Conservation (phyloP, 2,329 filamentous ascomycete genomes). For the Periconia sp. region DNA sequence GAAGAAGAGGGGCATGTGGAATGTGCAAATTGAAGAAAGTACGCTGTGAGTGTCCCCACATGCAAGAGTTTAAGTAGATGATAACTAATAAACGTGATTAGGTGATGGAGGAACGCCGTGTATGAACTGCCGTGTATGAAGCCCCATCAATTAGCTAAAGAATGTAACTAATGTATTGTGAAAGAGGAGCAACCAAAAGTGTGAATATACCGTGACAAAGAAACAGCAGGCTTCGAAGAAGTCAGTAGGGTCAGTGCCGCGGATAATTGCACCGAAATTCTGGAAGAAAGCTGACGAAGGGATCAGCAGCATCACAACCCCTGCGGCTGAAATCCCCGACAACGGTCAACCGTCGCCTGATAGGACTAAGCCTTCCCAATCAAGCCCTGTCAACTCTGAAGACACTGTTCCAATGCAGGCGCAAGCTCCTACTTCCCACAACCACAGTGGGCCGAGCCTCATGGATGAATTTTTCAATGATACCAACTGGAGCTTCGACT, state of each 20-base stretch:
- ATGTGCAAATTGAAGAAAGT: neutral
- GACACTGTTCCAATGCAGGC: neutral
- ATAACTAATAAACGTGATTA: neutral
- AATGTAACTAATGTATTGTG: neutral
- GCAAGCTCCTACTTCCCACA: neutral
- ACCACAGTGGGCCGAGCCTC: neutral
- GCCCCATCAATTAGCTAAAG: neutral
- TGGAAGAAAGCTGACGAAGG: neutral
- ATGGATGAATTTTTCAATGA: neutral
- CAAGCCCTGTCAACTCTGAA: neutral
- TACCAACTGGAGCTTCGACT: neutral
- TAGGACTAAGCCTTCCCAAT: neutral
- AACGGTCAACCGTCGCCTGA: neutral
- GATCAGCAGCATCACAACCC: neutral
- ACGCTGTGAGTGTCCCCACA: neutral
- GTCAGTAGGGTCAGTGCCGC: neutral
- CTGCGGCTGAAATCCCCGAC: neutral
- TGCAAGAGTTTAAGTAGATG: neutral
- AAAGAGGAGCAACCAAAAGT: neutral
- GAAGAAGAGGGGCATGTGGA: neutral
- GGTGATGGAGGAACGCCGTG: neutral
- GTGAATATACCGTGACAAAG: neutral
- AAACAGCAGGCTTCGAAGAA: neutral
- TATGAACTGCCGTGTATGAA: neutral
- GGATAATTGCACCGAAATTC: neutral